phyloP scores from a whole-genome alignment of 169 alveolate species.

The Cryptosporidium bovis region DNA sequence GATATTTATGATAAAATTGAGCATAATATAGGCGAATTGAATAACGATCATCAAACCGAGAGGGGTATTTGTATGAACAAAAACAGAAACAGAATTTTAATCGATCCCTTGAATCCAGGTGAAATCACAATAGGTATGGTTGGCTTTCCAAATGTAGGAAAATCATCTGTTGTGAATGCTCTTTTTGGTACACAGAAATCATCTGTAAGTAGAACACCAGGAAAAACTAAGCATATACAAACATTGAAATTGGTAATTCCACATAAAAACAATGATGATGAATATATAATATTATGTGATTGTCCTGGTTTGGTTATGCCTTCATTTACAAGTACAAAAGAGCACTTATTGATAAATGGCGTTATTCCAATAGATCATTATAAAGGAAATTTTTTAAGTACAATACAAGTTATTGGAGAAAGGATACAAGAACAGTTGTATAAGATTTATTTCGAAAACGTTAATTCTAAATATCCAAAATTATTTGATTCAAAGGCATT shows the following conservation, averaged over 20 bases:
- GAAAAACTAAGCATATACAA: conserved; percentile 97
- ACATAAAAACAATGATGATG: neutral
- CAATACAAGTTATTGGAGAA: conserved; percentile 94
- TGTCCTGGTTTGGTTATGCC: conserved; percentile 99
- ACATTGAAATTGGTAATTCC: conserved; percentile 86
- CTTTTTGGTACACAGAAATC: conserved; percentile 92
- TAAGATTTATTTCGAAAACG: conserved; percentile 78
- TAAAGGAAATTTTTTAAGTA: conserved; percentile 89
- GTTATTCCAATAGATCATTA: conserved; percentile 95
- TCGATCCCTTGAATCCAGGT: conserved; percentile 70
- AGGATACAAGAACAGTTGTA: conserved; percentile 90
- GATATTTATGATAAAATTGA: conserved; percentile 55
- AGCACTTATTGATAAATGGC: conserved; percentile 96
- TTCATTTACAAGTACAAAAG: conserved; percentile 93
- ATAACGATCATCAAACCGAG: neutral
- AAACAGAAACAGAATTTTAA: conserved; percentile 41
- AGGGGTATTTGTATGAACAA: conserved; percentile 7
- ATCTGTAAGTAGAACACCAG: conserved; percentile 97
- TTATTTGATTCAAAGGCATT: conserved; percentile 76
- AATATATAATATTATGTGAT: conserved; percentile 92
- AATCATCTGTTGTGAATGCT: conserved; percentile 97
- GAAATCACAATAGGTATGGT: conserved; percentile 92
- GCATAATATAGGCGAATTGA: conserved; percentile 67
- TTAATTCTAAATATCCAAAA: conserved; percentile 74
- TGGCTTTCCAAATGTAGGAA: conserved; percentile 99